A percentile compares a stretch with the other conserved stretches of the same genome.
These are phyloP conservation scores for Sporothrix schenckii DNA, from an alignment of 2,329 filamentous ascomycete genomes.

Conservation along the genomic window DNA sequence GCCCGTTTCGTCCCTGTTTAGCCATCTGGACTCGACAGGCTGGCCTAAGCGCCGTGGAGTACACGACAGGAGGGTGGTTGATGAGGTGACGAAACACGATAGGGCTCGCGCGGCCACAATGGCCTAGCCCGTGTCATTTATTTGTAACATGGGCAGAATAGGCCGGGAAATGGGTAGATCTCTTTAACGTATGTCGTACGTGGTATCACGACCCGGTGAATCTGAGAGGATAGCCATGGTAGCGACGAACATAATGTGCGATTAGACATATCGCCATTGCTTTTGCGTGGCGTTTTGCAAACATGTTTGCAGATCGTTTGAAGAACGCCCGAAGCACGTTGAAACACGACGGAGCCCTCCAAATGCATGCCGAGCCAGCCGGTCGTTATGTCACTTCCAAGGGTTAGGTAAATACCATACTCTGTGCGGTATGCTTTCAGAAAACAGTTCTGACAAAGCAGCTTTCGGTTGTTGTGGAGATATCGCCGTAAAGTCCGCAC, in stretches of 20 bases:
- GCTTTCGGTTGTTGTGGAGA: background rate
- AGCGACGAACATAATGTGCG: background rate
- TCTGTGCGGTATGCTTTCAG: background rate
- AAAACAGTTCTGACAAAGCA: no score
- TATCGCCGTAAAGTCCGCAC: constrained; percentile 4
- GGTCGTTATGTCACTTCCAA: background rate
- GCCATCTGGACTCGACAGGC: background rate
- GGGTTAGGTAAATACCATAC: background rate
- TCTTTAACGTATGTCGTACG: background rate
- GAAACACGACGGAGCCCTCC: background rate
- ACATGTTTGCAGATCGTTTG: background rate
- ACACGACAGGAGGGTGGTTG: background rate
- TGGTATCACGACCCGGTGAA: no score
- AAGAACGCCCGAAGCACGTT: background rate
- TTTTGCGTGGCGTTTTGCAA: no score
- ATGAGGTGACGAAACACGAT: background rate
- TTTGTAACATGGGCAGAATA: background rate
- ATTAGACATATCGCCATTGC: no score
- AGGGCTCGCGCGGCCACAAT: constrained; percentile 2
- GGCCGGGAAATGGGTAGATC: background rate
- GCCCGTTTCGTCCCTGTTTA: background rate
- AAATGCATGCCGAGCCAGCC: background rate
- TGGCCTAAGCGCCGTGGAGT: background rate
- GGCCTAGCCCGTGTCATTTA: constrained; percentile 6
- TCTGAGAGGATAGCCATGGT: background rate